Base-by-base conservation (phyloP, 2,329 filamentous ascomycete genomes). In the Thelonectria rubi region DNA sequence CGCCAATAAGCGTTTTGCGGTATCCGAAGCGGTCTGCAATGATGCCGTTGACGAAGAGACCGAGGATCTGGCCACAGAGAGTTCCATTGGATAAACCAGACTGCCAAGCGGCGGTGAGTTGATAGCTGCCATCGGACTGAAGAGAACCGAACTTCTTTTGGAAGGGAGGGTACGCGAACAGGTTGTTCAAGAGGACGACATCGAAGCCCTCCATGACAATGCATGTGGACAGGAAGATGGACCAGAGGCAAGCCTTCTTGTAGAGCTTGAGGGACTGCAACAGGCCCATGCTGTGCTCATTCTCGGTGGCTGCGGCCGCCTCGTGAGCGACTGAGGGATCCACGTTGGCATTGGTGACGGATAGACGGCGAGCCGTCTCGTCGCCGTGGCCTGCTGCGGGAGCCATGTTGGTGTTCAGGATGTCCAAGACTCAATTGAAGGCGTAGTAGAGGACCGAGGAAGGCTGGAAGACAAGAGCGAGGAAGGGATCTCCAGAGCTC, bases 91-190 rank as follows among this genome's bases (percentile, higher is more conserved):
- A 78, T 3, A 86, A 73, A 7, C 79, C 82, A 2, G 82, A 78
- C 68, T 86, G 84, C 84, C 84, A 86, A 0, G 78, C 73, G 2
- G 81, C 80, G 1, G 80, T 78, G 49, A 86, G 71, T 60, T 84
- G 73, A 60, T 83, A 83, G 0, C 65, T 72, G 1, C 77, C 80
- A 26, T 81, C 68, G 1, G 72, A 62, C 12, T 73, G 68, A 7
- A 67, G 54, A 0, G 68, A 62, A 9, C 81, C 81, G 57, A 80
- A 84, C 54, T 73, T 77, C 60, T 65, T 72, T 43, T 74, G 73
- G 61, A 77, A 82, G 17, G 68, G 76, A 1, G 67, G 77, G 65
- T 78, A 80, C 15, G 75, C 78, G 43, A 76, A 81, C 61, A 82
- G 77, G 34, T 76, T 78, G 37, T 67, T 72, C 47, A 82, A 71